Conservation (phyloP, 140 eudicot species). For the Cichorium intybus region DNA sequence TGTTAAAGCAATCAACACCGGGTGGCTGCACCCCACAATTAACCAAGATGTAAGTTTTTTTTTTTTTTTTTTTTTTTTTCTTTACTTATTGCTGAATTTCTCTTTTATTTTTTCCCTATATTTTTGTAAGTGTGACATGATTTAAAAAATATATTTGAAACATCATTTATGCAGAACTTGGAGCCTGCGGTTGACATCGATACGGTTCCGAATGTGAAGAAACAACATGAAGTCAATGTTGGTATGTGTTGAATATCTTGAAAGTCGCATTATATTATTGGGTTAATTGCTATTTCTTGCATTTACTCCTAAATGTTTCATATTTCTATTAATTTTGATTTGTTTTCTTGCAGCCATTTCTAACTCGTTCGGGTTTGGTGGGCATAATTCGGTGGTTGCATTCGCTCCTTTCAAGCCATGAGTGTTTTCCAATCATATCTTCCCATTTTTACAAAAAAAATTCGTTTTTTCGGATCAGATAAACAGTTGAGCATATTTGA, state of each 20-base stretch:
- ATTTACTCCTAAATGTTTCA: not conserved
- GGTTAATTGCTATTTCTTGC: not conserved
- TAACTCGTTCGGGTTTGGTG: constrained; percentile 89
- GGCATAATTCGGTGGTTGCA: constrained; percentile 74
- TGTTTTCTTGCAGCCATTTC: constrained; percentile 60
- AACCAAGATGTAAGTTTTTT: constrained; percentile 57
- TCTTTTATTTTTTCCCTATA: too few species aligned
- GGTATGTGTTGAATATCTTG: constrained; percentile 41
- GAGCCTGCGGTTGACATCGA: constrained; percentile 63
- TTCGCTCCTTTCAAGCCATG: constrained; percentile 64
- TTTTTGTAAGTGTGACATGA: too few species aligned
- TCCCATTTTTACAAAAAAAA: constrained; percentile 11
- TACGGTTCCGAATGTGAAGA: constrained; percentile 79
- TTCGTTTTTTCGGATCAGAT: not conserved
- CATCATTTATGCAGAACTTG: constrained; percentile 38
- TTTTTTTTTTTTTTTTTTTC: too few species aligned
- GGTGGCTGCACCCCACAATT: constrained; percentile 83
- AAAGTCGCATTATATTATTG: not conserved
- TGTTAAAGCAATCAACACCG: constrained; percentile 65
- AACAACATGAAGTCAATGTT: constrained; percentile 71
- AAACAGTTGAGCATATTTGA: constrained; percentile 20
- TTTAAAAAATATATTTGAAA: too few species aligned
- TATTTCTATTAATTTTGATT: not conserved
- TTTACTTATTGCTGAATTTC: too few species aligned
- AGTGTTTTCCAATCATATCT: constrained; percentile 4